Percentiles rank a stretch among this genome's conserved stretches.
phyloP scores from a whole-genome alignment of 139 green algal genomes.

The Chlorella sp. region DNA sequence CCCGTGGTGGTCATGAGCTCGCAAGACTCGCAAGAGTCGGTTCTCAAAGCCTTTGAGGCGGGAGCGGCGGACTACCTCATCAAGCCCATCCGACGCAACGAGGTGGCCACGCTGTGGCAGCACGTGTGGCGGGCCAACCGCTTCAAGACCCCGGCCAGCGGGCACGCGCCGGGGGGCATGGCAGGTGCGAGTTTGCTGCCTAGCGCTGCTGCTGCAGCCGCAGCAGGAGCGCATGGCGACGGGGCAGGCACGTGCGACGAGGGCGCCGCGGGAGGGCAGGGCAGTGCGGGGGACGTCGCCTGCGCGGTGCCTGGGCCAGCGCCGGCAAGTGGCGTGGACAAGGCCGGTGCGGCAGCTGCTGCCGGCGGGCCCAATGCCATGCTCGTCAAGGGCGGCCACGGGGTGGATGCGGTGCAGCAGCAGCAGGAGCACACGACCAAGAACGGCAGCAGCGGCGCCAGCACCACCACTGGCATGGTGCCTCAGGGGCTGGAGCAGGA shows the following conservation, averaged over 20 bases:
- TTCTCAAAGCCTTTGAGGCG: slow-evolving; percentile 31
- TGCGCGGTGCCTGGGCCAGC: not conserved
- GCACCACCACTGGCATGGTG: slow-evolving; percentile 1
- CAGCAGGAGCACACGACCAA: not conserved
- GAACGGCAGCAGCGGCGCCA: not conserved
- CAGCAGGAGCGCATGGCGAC: not conserved
- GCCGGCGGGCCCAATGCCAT: no score
- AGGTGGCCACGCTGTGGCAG: slow-evolving; percentile 70
- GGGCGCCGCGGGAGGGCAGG: not conserved
- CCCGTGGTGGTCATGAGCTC: slow-evolving; percentile 30
- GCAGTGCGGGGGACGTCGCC: not conserved
- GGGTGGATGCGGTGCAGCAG: not conserved
- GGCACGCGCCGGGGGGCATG: not conserved
- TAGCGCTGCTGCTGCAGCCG: not conserved
- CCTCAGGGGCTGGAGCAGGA: not conserved
- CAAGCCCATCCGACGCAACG: slow-evolving; percentile 70
- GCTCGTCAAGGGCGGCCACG: not conserved
- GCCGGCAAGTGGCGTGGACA: not conserved
- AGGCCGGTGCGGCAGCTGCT: not conserved
- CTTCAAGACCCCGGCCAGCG: not conserved
- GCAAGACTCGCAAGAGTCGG: slow-evolving; percentile 20
- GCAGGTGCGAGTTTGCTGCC: no score
- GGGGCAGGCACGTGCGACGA: not conserved
- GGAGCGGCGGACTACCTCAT: slow-evolving; percentile 69
- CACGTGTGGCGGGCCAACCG: slow-evolving; percentile 31